Percentiles rank a stretch among this genome's conserved stretches.
These are phyloP conservation scores for Musa troglodytarum DNA, from an alignment of 176 grass and related monocot species.

Conservation along the genomic window DNA sequence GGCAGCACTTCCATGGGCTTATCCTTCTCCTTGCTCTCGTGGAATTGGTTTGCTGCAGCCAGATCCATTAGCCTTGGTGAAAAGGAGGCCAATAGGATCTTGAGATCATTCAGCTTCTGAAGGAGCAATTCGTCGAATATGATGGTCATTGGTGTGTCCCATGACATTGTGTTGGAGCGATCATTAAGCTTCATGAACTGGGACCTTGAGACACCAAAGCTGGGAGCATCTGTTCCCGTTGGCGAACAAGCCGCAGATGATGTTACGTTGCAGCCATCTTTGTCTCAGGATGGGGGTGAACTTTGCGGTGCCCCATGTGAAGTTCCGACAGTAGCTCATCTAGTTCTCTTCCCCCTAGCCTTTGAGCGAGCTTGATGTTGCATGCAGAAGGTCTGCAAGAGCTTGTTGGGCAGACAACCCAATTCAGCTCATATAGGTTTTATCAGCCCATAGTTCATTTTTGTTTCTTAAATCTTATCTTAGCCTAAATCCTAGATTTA, in stretches of 20 bases:
- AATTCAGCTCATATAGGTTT: no score
- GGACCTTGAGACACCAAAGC: conserved; percentile 15
- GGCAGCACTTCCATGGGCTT: no score
- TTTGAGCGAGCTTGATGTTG: conserved; percentile 46
- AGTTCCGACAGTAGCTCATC: neutral
- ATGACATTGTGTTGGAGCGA: conserved; percentile 26
- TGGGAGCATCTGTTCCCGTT: neutral
- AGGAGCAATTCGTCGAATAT: conserved; percentile 5
- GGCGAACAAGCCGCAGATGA: neutral
- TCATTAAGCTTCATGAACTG: conserved; percentile 92
- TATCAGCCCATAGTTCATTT: no score
- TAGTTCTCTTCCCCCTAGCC: conserved; percentile 65
- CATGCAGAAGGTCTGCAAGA: conserved; percentile 97
- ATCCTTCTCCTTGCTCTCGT: no score
- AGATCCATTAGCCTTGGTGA: neutral
- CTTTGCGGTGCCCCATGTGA: conserved; percentile 11
- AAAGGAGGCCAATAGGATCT: conserved; percentile 21
- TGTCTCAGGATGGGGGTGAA: neutral
- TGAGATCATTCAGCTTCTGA: conserved; percentile 36
- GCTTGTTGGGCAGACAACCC: neutral
- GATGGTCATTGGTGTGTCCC: conserved; percentile 24
- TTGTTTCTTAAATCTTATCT: no score
- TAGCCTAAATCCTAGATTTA: no score
- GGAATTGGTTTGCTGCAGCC: neutral
- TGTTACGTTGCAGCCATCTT: neutral